Evolutionary conservation across 768 basidiomycete genomes (phyloP), one percentile per base, ranked within the genome.

Genomic region (Suillus luteus): DNA sequence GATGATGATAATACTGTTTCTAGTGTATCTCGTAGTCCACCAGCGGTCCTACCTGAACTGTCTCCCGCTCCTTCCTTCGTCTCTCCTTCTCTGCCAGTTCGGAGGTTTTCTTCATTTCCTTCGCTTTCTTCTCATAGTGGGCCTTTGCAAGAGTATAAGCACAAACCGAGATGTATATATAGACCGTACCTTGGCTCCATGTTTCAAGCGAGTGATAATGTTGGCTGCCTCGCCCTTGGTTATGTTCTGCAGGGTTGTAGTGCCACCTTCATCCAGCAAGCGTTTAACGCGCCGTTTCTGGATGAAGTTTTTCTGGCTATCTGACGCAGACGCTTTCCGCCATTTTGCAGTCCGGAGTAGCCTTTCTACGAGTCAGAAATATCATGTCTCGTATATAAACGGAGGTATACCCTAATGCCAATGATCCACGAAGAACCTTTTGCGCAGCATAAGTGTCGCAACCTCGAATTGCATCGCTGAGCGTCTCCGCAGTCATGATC

Each of bases 221-320:
- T 88, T 87, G 0, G 88, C 89, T 35, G 92, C 92, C 66, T 91
- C 82, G 2, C 93, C 93, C 73, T 92, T 93, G 1, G 85, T 93
- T 68, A 95, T 69, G 0, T 63, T 75, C 52, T 69, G 73, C 5
- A 86, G 71, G 38, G 70, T 61, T 19, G 71, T 70, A n/a, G 63
- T 70, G 19, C 66, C 62, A n/a, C 66, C 65, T 58, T 46, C 65
- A 55, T 67, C 62, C 62, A 71, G 52, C 58, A 67, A 65, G 66
- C 79, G 64, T 46, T 66, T 75, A 51, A 74, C 71, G 80, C 84
- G 85, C 41, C 87, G 79, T 67, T 85, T 88, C 9, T 69, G 67
- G 46, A 94, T 75, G 31, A 89, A 78, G 2, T 74, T 67, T 67
- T 83, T 86, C 69, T 94, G 92, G 27, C 74, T 73, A 12, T 83